These are phyloP conservation scores for Andrographis paniculata DNA, from an alignment of 305 asterid species.

Conservation along the genomic window DNA sequence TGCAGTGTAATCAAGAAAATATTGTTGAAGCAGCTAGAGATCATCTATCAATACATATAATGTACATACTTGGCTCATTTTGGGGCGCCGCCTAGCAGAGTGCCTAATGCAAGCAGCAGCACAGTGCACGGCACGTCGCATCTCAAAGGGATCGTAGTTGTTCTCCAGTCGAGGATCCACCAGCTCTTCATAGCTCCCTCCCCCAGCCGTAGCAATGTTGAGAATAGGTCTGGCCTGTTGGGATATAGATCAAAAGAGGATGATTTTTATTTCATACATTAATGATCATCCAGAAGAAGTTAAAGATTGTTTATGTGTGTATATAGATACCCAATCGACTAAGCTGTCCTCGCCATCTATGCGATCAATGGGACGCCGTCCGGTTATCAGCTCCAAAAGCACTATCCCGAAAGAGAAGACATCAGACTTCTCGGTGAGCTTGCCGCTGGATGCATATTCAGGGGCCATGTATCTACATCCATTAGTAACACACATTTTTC, in stretches of 20 bases:
- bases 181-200: constrained; percentile 56
- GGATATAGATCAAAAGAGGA: neutral
- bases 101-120: constrained; percentile 72
- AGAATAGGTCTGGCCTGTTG: constrained; percentile 74
- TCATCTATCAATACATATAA: neutral
- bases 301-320: neutral
- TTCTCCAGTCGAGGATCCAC: constrained; percentile 57
- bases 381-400: constrained; percentile 78
- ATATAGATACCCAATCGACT: constrained; percentile 65
- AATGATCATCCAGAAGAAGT: neutral
- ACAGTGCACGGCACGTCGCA: constrained; percentile 62
- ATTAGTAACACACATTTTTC: neutral
- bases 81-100: constrained; percentile 82
- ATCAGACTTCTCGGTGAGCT: constrained; percentile 80
- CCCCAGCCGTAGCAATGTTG: constrained; percentile 36
- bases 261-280: too few species aligned
- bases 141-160: constrained; percentile 56
- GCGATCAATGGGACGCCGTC: constrained; percentile 57
- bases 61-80: constrained; percentile 70
- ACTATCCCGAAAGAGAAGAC: constrained; percentile 79
- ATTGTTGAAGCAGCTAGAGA: neutral
- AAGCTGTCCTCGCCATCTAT: constrained; percentile 48
- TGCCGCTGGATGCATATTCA: constrained; percentile 88
- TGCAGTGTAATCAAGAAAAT: neutral
- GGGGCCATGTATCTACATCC: constrained; percentile 71